Base-by-base conservation (phyloP, 495 filamentous ascomycete species). In the Aspergillus sparsus region DNA sequence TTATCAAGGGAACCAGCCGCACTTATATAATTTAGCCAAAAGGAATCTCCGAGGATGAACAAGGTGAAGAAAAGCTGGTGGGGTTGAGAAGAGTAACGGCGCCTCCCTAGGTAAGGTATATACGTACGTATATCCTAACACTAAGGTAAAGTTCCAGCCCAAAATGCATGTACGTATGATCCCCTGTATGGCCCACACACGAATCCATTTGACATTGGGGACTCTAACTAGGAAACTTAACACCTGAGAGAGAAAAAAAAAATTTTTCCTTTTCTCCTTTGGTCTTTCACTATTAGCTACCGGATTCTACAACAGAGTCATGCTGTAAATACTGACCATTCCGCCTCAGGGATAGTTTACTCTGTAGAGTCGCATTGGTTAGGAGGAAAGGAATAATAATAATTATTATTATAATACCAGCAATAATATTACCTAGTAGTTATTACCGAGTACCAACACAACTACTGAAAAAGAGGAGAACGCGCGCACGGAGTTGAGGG, bases 101-200 rank as follows among this genome's bases (percentile, higher is more conserved):
- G 44, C 44, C 44, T 47, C n/a, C 44, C 44, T 47, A 47, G 15
- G 11, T 16, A 12, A 46, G 11, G 6, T 21, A 21, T 16, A 21
- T 47, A 21, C 44, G 15, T 47, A 47, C 27, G 21, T 27, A 27
- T 27, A 27, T 47, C 16, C 16, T 18, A 2, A 9, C 44, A 16
- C 44, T 21, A 46, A 15, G 44, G 9, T 18, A 8, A 47, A 47
- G 44, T n/a, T 47, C 44, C 44, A 47, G 44, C 44, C 44, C n/a
- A 47, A 47, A 21, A 47, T 21, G 15, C 44, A 47, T 47, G 15
- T 47, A 47, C 44, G 44, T 47, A 47, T 47, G 3, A 47, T 47
- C 44, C 15, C 44, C 16, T 18, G 44, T 21, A 21, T 21, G 15
- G 44, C 16, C 44, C 44, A 21, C 44, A 18, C 16, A 47, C 44